phyloP scores from a whole-genome alignment of 2,329 filamentous ascomycete genomes.

The Aureobasidium namibiae region DNA sequence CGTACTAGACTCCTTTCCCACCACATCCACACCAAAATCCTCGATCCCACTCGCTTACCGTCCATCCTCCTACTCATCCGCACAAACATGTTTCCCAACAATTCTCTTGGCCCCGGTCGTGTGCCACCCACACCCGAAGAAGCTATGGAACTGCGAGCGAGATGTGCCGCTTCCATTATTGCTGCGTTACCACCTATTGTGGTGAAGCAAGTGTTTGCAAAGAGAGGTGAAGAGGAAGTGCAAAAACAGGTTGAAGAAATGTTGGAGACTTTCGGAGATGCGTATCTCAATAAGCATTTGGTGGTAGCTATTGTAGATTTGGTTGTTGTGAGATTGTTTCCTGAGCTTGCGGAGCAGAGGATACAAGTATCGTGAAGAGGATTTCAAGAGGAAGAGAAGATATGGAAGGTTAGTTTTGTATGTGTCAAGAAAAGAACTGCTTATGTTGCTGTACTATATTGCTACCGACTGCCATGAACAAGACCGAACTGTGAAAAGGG shows the following conservation, averaged over 20 bases:
- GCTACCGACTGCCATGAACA: too few relatives aligned
- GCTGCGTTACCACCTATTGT: conserved; percentile 40
- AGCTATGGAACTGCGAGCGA: conserved; percentile 54
- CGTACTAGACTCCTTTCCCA: conserved; percentile 37
- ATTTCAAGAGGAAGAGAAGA: not conserved
- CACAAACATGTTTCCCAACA: conserved; percentile 77
- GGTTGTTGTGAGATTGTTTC: conserved; percentile 71
- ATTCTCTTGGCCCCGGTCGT: conserved; percentile 59
- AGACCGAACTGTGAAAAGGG: too few relatives aligned
- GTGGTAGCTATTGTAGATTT: conserved; percentile 76
- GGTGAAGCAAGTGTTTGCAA: conserved; percentile 36
- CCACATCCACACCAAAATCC: conserved; percentile 33
- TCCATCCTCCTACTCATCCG: conserved; percentile 58
- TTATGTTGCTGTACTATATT: too few relatives aligned
- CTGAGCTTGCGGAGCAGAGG: conserved; percentile 51
- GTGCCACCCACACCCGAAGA: conserved; percentile 51
- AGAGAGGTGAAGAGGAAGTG: conserved; percentile 15
- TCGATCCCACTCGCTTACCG: conserved; percentile 37
- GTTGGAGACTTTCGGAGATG: conserved; percentile 68
- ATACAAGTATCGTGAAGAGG: not conserved
- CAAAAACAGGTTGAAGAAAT: conserved; percentile 45
- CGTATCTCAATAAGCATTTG: conserved; percentile 88
- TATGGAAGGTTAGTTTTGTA: not conserved
- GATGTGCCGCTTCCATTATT: conserved; percentile 55
- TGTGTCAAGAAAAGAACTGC: too few relatives aligned